Conservation (phyloP, 345 rosid genomes). For the Alliaria petiolata region DNA sequence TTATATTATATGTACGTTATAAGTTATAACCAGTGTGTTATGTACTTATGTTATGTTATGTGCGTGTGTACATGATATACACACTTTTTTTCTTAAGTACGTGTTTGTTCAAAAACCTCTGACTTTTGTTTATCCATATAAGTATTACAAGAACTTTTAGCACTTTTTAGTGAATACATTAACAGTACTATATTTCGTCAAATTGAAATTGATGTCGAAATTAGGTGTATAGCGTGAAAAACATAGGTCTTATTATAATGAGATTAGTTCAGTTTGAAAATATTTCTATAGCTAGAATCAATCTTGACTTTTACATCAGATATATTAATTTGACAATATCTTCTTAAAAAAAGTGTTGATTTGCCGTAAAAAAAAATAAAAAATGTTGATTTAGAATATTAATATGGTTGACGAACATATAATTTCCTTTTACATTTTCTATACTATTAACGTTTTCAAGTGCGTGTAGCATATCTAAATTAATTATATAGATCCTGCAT, state of each 20-base stretch:
- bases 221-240: slow-evolving; percentile 6
- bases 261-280: slow-evolving; percentile 24
- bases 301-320: slow-evolving; percentile 20
- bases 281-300: slow-evolving; percentile 4
- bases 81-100: neutral
- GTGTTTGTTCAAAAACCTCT: slow-evolving; percentile 1
- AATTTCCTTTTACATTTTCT: neutral
- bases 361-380: too few species aligned
- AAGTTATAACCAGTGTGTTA: too few species aligned
- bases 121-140: slow-evolving; percentile 13
- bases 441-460: neutral
- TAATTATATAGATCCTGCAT: neutral
- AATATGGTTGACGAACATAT: too few species aligned
- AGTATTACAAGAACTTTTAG: neutral
- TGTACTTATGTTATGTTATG: too few species aligned
- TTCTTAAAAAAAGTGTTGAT: too few species aligned
- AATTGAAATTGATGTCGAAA: slow-evolving; percentile 10
- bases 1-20: too few species aligned
- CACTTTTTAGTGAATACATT: neutral
- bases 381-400: slow-evolving; percentile 4
- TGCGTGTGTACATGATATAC: neutral
- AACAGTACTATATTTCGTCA: neutral
- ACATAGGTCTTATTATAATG: slow-evolving; percentile 5
- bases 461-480: neutral
- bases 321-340: slow-evolving; percentile 13